These are phyloP conservation scores for Fraxinus dipetala DNA, from an alignment of 305 asterid species.

Conservation along the genomic window DNA sequence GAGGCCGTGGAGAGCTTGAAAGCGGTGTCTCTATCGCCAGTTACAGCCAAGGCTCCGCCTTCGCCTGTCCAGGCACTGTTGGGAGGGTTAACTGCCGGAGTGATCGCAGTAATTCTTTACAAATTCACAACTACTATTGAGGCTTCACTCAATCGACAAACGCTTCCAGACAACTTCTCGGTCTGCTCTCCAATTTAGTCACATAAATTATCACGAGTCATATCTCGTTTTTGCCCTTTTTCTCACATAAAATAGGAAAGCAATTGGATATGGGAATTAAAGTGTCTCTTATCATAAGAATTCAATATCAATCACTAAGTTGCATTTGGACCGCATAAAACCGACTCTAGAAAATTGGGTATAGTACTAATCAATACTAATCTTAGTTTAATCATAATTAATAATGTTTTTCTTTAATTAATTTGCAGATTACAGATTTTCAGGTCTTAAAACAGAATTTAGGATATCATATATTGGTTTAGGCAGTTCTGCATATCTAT, in stretches of 20 bases:
- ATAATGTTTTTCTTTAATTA: neutral
- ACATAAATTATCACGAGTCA: neutral
- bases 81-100: conserved; percentile 76
- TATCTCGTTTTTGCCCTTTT: neutral
- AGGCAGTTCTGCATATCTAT: neutral
- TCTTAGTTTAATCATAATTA: neutral
- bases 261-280: neutral
- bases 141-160: conserved; percentile 55
- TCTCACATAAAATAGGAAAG: neutral
- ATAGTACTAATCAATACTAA: neutral
- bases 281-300: neutral
- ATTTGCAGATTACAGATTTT: neutral
- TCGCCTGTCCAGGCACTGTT: conserved; percentile 58
- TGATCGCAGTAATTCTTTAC: conserved; percentile 62
- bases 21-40: conserved; percentile 51
- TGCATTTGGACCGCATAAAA: neutral
- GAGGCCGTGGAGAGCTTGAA: conserved; percentile 64
- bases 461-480: neutral
- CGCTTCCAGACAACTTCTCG: conserved; percentile 67
- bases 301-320: neutral
- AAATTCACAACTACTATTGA: conserved; percentile 67
- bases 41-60: conserved; percentile 44
- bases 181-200: conserved; percentile 37
- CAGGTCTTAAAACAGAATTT: neutral
- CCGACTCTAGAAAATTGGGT: neutral